Conservation (phyloP, 805 yeast species). For the Cephaloascus fragrans region DNA sequence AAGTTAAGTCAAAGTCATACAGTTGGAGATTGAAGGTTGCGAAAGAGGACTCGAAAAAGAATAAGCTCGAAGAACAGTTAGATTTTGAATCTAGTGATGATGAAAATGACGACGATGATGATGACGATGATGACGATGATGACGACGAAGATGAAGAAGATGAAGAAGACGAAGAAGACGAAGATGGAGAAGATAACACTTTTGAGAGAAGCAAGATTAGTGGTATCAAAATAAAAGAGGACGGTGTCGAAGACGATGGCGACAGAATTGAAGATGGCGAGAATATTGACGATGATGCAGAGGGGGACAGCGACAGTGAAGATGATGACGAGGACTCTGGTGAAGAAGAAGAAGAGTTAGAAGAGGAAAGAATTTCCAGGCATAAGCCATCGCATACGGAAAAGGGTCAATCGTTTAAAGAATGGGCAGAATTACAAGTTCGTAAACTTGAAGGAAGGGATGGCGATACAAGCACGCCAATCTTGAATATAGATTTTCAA, state of each 20-base stretch:
- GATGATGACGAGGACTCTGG: constrained; percentile 17
- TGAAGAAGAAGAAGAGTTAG: constrained; percentile 18
- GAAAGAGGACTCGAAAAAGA: constrained; percentile 24
- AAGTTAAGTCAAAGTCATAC: constrained; percentile 42
- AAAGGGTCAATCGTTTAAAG: constrained; percentile 61
- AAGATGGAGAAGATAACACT: constrained; percentile 6
- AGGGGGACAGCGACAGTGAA: constrained; percentile 20
- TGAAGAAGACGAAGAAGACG: constrained; percentile 13
- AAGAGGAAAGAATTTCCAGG: constrained; percentile 20
- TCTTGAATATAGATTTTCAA: constrained; percentile 38
- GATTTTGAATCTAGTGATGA: constrained; percentile 39
- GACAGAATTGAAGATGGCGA: constrained; percentile 19
- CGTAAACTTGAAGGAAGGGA: constrained; percentile 55
- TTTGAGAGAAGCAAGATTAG: too few relatives aligned
- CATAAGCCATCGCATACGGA: constrained; percentile 35
- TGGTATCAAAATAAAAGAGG: constrained; percentile 4
- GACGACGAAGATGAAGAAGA: constrained; percentile 9
- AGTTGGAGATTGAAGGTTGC: constrained; percentile 53
- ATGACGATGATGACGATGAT: constrained; percentile 6
- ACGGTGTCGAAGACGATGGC: constrained; percentile 8
- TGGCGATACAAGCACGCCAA: constrained; percentile 33
- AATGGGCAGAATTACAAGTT: constrained; percentile 79
- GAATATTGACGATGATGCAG: constrained; percentile 17
- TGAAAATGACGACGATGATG: constrained; percentile 11
- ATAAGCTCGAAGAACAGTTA: constrained; percentile 44